Percentiles rank a stretch among this genome's conserved stretches.
phyloP scores from a whole-genome alignment of 192 early-diverging fungal genomes.

The Podila epigama region DNA sequence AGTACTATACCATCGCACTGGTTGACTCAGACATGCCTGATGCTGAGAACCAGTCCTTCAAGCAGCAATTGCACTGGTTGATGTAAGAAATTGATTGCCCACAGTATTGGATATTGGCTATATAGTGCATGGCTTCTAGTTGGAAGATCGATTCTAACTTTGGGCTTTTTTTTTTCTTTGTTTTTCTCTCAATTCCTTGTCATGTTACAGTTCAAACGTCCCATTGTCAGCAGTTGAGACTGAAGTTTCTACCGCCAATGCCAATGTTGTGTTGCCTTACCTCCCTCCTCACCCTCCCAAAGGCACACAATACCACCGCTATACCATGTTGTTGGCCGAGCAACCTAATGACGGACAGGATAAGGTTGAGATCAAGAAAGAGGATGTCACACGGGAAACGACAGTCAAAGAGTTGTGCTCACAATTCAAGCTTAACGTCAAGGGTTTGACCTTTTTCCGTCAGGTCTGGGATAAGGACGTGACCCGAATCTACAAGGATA shows the following conservation, averaged over 20 bases:
- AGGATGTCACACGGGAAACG: constrained; percentile 27
- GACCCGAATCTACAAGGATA: constrained; percentile 57
- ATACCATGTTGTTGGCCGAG: constrained; percentile 70
- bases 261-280: constrained; percentile 61
- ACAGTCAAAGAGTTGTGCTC: constrained; percentile 45
- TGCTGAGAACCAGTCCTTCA: constrained; percentile 66
- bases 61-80: constrained; percentile 79
- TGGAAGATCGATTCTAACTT: no score
- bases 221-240: constrained; percentile 63
- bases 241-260: constrained; percentile 43
- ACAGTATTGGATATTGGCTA: neutral
- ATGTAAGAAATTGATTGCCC: constrained; percentile 47
- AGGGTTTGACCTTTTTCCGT: constrained; percentile 63
- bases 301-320: constrained; percentile 78
- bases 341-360: constrained; percentile 63
- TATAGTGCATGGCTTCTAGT: no score
- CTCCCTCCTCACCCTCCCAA: constrained; percentile 80
- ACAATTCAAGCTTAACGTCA: constrained; percentile 48
- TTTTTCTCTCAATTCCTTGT: neutral
- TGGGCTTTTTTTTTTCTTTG: no score
- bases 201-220: constrained; percentile 60
- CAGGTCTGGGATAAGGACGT: constrained; percentile 63
- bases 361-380: constrained; percentile 53
- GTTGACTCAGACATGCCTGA: constrained; percentile 75
- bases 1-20: constrained; percentile 74